Conservation (phyloP, 164 flowering plant species). For the Nelumbo lutea region DNA sequence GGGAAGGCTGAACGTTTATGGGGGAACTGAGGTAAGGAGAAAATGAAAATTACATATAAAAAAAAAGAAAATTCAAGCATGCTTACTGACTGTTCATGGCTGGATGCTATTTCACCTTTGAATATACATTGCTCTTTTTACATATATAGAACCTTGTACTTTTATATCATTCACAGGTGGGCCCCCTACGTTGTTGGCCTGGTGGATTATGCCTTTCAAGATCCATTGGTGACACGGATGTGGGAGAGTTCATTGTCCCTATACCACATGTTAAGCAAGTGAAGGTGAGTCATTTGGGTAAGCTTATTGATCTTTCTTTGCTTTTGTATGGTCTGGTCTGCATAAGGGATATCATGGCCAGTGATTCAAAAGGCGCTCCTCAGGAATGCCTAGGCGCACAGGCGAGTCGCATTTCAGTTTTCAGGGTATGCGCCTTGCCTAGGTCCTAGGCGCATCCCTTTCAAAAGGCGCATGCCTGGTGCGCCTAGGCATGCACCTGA, state of each 20-base stretch:
- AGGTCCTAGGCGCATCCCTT: too few species aligned
- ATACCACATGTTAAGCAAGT: constrained; percentile 96
- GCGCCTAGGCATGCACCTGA: too few species aligned
- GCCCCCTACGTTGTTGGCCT: constrained; percentile 96
- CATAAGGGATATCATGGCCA: too few species aligned
- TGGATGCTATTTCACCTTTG: neutral
- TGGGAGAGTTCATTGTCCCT: constrained; percentile 86
- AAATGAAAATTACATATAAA: too few species aligned
- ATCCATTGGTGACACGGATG: constrained; percentile 91
- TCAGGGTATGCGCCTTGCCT: too few species aligned
- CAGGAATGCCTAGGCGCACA: too few species aligned
- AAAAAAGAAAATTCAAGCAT: neutral
- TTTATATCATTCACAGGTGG: constrained; percentile 45
- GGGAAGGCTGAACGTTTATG: constrained; percentile 78
- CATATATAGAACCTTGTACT: neutral
- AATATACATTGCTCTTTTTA: neutral
- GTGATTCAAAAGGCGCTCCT: too few species aligned
- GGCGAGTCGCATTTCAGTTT: too few species aligned
- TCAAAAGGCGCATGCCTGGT: too few species aligned
- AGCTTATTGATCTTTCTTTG: neutral
- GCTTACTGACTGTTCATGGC: neutral
- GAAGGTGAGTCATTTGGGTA: constrained; percentile 40
- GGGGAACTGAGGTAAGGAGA: constrained; percentile 58
- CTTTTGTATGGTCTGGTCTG: neutral
- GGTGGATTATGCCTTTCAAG: constrained; percentile 92